Percentiles rank a stretch among this genome's conserved stretches.
Conservation (phyloP, 2,329 filamentous ascomycete genomes). For the Cylindrodendrum hubeiense region DNA sequence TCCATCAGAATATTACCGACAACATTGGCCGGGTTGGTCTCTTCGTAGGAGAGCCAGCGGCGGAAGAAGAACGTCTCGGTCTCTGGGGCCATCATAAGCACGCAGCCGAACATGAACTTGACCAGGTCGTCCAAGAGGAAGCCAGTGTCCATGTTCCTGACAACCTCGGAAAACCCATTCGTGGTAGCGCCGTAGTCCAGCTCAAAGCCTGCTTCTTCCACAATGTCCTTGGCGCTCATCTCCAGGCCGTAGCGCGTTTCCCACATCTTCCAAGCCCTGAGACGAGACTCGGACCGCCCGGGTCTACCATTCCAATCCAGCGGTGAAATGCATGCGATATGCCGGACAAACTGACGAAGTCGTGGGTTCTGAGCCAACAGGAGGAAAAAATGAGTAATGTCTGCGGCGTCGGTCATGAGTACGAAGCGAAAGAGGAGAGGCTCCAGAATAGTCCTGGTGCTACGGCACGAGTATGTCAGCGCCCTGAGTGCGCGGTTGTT, state of each 20-base stretch:
- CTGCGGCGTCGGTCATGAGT: slow-evolving; percentile 7
- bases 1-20: background rate
- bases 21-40: background rate
- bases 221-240: background rate
- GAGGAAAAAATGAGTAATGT: slow-evolving; percentile 30
- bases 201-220: slow-evolving; percentile 3
- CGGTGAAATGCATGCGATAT: background rate
- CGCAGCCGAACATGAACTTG: slow-evolving; percentile 14
- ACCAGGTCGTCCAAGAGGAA: background rate
- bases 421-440: slow-evolving; percentile 35
- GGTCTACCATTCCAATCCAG: background rate
- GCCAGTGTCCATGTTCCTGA: background rate
- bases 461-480: slow-evolving; percentile 31
- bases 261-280: slow-evolving; percentile 2
- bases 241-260: background rate
- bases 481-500: slow-evolving; percentile 3
- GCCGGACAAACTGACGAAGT: slow-evolving; percentile 11
- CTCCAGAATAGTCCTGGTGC: slow-evolving; percentile 28
- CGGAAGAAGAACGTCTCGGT: slow-evolving; percentile 2
- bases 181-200: background rate
- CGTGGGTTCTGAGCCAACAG: slow-evolving; percentile 27
- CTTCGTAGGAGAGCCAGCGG: background rate
- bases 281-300: background rate
- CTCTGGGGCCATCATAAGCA: slow-evolving; percentile 7
- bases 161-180: background rate